Evolutionary conservation across 352 stramenopile genomes (phyloP), one percentile per base, ranked within the genome.

Genomic region (Phytophthora crassamura): DNA sequence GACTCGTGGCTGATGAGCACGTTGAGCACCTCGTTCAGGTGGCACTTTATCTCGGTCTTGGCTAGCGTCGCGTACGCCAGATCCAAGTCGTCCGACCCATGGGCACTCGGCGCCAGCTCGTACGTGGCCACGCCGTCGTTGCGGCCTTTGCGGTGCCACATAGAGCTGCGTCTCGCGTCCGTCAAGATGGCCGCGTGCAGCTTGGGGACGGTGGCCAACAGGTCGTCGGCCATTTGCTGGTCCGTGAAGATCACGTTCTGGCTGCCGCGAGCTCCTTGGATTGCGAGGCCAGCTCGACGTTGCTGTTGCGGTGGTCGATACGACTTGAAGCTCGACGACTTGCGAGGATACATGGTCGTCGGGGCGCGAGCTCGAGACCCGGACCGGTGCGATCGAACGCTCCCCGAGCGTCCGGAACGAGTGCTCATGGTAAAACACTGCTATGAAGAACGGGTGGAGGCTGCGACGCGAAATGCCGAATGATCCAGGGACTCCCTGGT

Each of bases 21-120:
- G 18, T 86, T 90, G 11, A 90, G 51, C 28, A 90, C 77, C 30
- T 90, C 81, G 40, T 88, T 88, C n/a, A 90, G 40, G 55, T 88
- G 78, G 48, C 78, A 88, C 9, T 73, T 58, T 9, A 90, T 74
- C 53, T 86, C 76, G 12, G 72, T 82, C 55, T 80, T 79, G 55
- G 70, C 69, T 38, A 87, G 51, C 7, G 78, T 42, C 1, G 72
- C 75, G 50, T 84, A 75, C 2, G 73, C 73, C 40, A 87, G 35
- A 46, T 84, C 74, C 59, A 83, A 61, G 51, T 84, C 77, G 46
- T 77, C 67, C 22, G 51, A 50, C 42, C 43, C 53, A 16, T 49
- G 30, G 20, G 42, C 35, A 22, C 53, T 74, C 12, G 77, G 62
- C 15, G 64, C 32, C 30, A 83, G 56, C 36, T 83, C 74, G 53